phyloP scores from a whole-genome alignment of 345 rosid genomes.

The Laguncularia racemosa region DNA sequence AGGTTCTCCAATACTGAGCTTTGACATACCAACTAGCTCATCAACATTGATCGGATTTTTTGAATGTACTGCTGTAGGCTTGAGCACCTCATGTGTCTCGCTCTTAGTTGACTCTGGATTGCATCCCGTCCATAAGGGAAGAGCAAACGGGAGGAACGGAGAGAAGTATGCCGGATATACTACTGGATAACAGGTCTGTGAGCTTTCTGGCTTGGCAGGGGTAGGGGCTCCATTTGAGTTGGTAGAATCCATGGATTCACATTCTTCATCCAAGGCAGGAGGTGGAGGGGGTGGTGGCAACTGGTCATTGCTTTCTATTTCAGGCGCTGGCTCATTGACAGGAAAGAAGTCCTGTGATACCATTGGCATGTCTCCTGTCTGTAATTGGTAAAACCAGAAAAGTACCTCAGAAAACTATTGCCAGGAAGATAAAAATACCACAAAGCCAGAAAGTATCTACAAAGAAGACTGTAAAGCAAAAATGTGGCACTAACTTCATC shows the following conservation, averaged over 20 bases:
- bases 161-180: constrained; percentile 71
- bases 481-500: constrained; percentile 56
- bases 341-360: constrained; percentile 49
- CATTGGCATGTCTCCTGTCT: constrained; percentile 55
- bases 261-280: constrained; percentile 71
- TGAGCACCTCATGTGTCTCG: constrained; percentile 61
- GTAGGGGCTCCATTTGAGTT: constrained; percentile 64
- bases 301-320: constrained; percentile 33
- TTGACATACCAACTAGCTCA: constrained; percentile 88
- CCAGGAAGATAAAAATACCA: not conserved
- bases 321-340: constrained; percentile 26
- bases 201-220: constrained; percentile 35
- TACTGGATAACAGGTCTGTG: constrained; percentile 47
- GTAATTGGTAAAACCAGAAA: constrained; percentile 11
- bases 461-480: not conserved
- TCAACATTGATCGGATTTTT: constrained; percentile 87
- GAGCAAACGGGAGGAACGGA: constrained; percentile 59
- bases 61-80: constrained; percentile 76
- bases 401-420: not conserved
- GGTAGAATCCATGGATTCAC: constrained; percentile 94
- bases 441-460: not conserved
- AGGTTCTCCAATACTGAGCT: constrained; percentile 73
- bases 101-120: constrained; percentile 31
- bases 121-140: constrained; percentile 64
- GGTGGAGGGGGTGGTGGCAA: constrained; percentile 36